Evolutionary conservation across 1,139 yeast species (phyloP), one percentile per base, ranked within the genome.

Genomic region (Debaryomyces fabryi): DNA sequence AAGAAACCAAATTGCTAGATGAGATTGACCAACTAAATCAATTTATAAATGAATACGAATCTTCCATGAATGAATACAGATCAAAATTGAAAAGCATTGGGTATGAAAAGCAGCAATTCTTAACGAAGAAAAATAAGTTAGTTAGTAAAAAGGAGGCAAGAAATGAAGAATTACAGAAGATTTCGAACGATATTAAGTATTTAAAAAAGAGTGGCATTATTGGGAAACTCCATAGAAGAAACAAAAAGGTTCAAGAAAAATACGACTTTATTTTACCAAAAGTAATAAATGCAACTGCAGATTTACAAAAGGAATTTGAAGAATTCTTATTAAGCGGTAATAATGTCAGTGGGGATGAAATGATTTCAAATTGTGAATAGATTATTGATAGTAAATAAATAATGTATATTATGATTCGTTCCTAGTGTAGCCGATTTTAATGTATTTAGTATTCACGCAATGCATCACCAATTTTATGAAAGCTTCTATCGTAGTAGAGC

Each of bases 401-500:
- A 41, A 42, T 13, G 23, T 25, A 37, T 15, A 24, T 20, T 32
- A 36, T 25, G 27, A 32, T 27, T 37, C 25, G 47, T 36, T 12
- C 23, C 35, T 32, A 23, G 15, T 20, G 32, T 46, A 30, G 27
- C 18, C 33, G 15, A 32, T 6, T 13, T 21, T 25, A 34, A 23
- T 23, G 42, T 16, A n/a, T 32, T 23, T 36, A 45, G 15, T 41
- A 42, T 44, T 63, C 65, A 12, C 49, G 39, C 25, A 76, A 65
- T 47, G 68, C 62, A 8, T 59, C 53, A 1, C 89, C 91, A n/a
- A 85, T 67, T 41, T 60, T 63, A 62, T 84, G 86, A 58, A 86
- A 86, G 18, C 72, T 67, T 56, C 88, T 72, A 57, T 85, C 76
- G 62, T 78, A 85, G 57, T 85, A 86, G n/a, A 86, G 59, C 40